A percentile compares a stretch with the other conserved stretches of the same genome.
Evolutionary conservation across 1,139 yeast species (phyloP).

Genomic region (Hemisphaericaspora xylanilytica): DNA sequence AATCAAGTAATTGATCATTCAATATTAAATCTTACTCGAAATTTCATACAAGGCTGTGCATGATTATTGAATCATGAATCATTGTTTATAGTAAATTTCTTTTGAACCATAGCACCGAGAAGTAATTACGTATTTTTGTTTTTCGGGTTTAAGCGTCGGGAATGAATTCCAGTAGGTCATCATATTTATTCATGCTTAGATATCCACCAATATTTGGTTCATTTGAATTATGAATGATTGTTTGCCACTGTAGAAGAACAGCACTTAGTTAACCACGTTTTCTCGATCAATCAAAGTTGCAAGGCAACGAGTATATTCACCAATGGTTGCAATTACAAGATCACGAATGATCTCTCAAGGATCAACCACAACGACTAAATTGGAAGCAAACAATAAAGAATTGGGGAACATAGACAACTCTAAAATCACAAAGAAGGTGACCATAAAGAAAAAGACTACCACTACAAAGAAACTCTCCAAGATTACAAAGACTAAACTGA

Average conservation of each 20-base stretch:
- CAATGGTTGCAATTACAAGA: slow-evolving; percentile 10
- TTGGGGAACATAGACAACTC: background rate
- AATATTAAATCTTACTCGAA: no score
- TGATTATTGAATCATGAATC: no score
- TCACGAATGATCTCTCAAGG: slow-evolving; percentile 3
- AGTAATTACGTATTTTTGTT: no score
- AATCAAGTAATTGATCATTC: no score
- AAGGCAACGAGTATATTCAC: background rate
- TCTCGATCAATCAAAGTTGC: background rate
- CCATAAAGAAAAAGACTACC: slow-evolving; percentile 1
- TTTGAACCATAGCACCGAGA: no score
- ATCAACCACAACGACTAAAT: background rate
- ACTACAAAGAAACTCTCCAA: slow-evolving; percentile 7
- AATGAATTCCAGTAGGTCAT: no score
- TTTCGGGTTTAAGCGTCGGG: no score
- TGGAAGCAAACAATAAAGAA: background rate
- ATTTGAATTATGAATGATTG: no score
- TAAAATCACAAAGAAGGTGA: background rate
- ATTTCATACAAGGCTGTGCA: no score
- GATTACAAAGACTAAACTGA: slow-evolving; percentile 8
- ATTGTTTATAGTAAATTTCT: no score
- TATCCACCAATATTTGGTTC: no score
- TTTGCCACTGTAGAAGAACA: background rate
- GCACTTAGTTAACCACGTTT: background rate
- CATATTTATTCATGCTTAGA: no score